Evolutionary conservation across 768 basidiomycete genomes (phyloP), one percentile per base, ranked within the genome.

Genomic region (Boletellus ananas): DNA sequence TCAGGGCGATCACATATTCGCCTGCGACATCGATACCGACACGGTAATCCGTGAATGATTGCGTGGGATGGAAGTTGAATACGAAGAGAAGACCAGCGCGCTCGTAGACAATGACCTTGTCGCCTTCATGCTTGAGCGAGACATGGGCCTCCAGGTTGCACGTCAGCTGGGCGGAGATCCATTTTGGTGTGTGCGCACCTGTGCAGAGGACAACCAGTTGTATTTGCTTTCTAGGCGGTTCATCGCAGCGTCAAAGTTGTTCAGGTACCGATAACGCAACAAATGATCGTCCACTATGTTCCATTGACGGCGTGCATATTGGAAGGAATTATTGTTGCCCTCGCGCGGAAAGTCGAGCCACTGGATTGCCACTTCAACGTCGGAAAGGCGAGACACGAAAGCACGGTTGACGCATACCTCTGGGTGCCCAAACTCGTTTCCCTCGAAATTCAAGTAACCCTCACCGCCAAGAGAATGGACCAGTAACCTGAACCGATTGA

Each of bases 331-430:
- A 66, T 82, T 79, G 65, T 99, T 99, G 17, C 96, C 96, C 59
- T 83, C 90, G 27, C 96, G 88, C 36, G 96, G 96, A 72, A 99
- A 99, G 70, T 99, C 96, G 60, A 99, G 91, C 96, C 96, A 99
- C 84, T 92, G 43, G 14, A 47, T n/a, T 38, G 10, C 17, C 34
- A 43, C 4, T 21, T 36, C 18, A 6, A 43, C 18, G 31, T 55
- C 29, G 39, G 21, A 38, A 37, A 23, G 40, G 23, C 1, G 16
- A 25, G 13, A 35, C 38, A 13, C 27, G 4, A 35, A 40, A 17
- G 17, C 21, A 29, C 29, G 11, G 29, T 29, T 3, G 18, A 41
- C 18, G 64, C 74, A 40, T 54, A 86, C 92, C 74, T 99, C 95
- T 11, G 95, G 95, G 67, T 99, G 95, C 37, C 95, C 95, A 63